A percentile compares a stretch with the other conserved stretches of the same genome.
phyloP scores from a whole-genome alignment of 495 filamentous ascomycete species.

The Daldinia vernicosa region DNA sequence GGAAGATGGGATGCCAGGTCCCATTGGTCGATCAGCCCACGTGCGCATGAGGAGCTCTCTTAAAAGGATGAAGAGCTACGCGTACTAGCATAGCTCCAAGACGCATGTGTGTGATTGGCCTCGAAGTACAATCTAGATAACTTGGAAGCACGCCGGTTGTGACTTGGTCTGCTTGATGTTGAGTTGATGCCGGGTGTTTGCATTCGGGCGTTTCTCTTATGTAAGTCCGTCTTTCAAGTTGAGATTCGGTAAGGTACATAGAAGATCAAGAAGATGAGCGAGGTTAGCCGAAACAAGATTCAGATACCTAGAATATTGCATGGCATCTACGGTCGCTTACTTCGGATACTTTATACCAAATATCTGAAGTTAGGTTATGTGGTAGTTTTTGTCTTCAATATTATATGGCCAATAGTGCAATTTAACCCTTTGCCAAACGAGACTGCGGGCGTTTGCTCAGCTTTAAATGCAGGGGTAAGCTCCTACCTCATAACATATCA shows the following conservation, averaged over 20 bases:
- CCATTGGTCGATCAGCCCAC: constrained; percentile 38
- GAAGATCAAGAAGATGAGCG: neutral
- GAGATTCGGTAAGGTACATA: neutral
- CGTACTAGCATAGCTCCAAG: constrained; percentile 18
- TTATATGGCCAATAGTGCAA: neutral
- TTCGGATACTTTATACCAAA: neutral
- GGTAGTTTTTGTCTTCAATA: neutral
- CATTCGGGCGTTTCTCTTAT: constrained; percentile 4
- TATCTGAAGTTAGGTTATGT: neutral
- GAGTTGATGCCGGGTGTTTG: constrained; percentile 18
- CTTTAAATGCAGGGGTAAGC: constrained; percentile 1
- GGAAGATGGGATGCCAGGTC: constrained; percentile 6
- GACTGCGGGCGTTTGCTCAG: neutral
- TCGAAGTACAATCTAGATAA: constrained; percentile 13
- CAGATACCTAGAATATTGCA: neutral
- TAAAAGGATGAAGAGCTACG: constrained; percentile 27
- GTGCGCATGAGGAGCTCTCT: constrained; percentile 35
- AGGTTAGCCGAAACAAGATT: neutral
- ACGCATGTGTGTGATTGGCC: constrained; percentile 25
- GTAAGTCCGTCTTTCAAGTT: neutral
- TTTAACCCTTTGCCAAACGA: neutral
- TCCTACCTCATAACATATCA: too few species aligned
- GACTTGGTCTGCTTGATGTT: neutral
- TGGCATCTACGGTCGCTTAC: neutral
- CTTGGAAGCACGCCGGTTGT: constrained; percentile 6